phyloP scores from a whole-genome alignment of 2,329 filamentous ascomycete species.

The Ophiostoma pallidulum region DNA sequence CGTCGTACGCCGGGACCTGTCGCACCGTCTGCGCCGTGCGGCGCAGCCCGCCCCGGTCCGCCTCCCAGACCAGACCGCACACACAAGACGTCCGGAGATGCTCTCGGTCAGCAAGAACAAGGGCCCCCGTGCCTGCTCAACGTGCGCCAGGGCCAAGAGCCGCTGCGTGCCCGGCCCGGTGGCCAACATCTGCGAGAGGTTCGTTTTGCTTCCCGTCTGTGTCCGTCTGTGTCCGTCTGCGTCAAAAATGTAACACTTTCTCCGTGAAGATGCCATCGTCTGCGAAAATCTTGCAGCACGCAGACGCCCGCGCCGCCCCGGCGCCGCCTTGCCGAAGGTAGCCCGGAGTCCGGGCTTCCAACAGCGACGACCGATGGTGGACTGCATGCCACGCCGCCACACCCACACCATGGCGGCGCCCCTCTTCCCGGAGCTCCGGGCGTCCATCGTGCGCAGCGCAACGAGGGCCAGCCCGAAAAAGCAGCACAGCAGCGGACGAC shows the following conservation, averaged over 20 bases:
- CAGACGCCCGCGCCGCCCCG: constrained; percentile 40
- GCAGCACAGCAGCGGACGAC: constrained; percentile 11
- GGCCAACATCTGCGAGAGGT: constrained; percentile 39
- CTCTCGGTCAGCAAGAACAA: constrained; percentile 19
- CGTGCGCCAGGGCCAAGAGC: constrained; percentile 44
- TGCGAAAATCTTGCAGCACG: constrained; percentile 37
- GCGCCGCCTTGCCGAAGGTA: constrained; percentile 28
- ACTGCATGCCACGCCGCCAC: too few relatives aligned
- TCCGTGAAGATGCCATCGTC: constrained; percentile 34
- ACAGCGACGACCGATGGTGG: not conserved
- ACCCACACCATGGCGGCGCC: not conserved
- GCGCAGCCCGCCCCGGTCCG: too few relatives aligned
- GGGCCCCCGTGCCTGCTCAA: constrained; percentile 40
- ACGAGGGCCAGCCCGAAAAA: not conserved
- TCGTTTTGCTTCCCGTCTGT: constrained; percentile 13
- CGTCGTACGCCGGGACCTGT: too few relatives aligned
- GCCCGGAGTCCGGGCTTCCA: not conserved
- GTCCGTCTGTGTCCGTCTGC: not conserved
- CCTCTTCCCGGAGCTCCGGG: not conserved
- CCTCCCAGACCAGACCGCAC: too few relatives aligned
- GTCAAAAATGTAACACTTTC: not conserved
- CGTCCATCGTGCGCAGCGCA: not conserved
- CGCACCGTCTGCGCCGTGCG: too few relatives aligned
- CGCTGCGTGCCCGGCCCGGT: constrained; percentile 36
- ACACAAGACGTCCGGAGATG: not conserved